Base-by-base conservation (phyloP, 768 basidiomycete genomes). In the Arthromyces matolae region DNA sequence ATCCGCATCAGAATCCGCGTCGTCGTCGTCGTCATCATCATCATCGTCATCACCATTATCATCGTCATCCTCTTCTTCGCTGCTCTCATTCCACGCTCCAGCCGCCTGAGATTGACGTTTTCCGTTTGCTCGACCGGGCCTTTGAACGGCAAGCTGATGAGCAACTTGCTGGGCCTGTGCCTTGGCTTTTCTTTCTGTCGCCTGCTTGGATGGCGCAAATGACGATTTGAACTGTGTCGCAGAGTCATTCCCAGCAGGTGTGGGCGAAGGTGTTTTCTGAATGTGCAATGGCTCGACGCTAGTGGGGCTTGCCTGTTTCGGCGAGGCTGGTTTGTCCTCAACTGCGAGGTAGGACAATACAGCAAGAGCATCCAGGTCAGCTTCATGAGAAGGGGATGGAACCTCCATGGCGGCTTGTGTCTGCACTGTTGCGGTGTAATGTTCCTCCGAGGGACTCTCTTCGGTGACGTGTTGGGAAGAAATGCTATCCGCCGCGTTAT, bases 61-160 rank as follows among this genome's bases (percentile, higher is more conserved):
- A 2, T 94, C 89, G 3, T 91, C 88, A 5, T 89, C 88, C 34
- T 92, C 89, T 45, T 88, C 87, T 20, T 89, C 88, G 47, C 86
- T 87, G 57, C 86, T 89, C 57, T 84, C 86, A 47, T 79, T 76
- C 64, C 86, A 66, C 68, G 54, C 83, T 66, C 59, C 85, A 66
- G 53, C 83, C 70, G 60, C 77, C 73, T 56, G 78, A 63, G 61
- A 76, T 74, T 60, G 88, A 72, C 60, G 84, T 79, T 60, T 89
- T 67, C 75, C 71, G 56, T 77, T 73, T n/a, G 68, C 71, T 60
- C 83, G 73, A 43, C 86, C 93, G 36, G 86, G 93, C 58, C 79
- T 80, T 47, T 84, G 81, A 35, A 74, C 79, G 9, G 88, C 91
- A 32, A 86, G 86, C 34, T 91, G 80, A 25, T 85, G 80, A 1